Percentiles rank a stretch among this genome's conserved stretches.
These are phyloP conservation scores for Cudoniella acicularis DNA, from an alignment of 495 filamentous ascomycete genomes.

Conservation along the genomic window DNA sequence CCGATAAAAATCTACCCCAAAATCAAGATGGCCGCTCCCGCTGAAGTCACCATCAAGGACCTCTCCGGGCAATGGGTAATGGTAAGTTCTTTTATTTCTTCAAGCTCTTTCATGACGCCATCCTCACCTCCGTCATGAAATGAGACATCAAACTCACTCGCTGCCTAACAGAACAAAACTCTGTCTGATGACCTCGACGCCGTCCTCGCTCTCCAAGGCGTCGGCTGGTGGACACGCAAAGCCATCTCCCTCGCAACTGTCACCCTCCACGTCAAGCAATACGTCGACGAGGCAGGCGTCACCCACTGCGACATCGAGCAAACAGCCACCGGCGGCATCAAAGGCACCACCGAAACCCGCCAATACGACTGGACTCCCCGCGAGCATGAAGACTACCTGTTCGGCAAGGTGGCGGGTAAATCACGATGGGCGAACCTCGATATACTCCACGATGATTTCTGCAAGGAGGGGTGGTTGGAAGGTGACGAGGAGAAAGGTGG, in stretches of 20 bases:
- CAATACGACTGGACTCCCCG: conserved; percentile 66
- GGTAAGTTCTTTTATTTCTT: conserved; percentile 44
- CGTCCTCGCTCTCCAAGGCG: conserved; percentile 74
- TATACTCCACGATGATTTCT: conserved; percentile 38
- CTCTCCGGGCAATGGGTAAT: conserved; percentile 76
- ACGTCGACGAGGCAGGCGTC: conserved; percentile 40
- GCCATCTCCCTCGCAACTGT: conserved; percentile 67
- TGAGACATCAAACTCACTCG: conserved; percentile 7
- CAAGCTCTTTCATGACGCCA: not conserved
- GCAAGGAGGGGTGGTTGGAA: conserved; percentile 49
- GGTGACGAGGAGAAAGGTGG: conserved; percentile 46
- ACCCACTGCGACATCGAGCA: conserved; percentile 82
- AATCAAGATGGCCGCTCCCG: conserved; percentile 76
- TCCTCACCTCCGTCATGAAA: conserved; percentile 15
- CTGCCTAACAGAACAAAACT: conserved; percentile 62
- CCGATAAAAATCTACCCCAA: not conserved
- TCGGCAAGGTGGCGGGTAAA: conserved; percentile 66
- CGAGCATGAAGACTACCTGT: conserved; percentile 75
- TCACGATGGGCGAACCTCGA: conserved; percentile 44
- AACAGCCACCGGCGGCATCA: conserved; percentile 59
- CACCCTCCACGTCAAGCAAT: conserved; percentile 66
- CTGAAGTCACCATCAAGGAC: conserved; percentile 64
- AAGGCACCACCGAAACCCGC: conserved; percentile 67
- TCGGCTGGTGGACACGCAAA: conserved; percentile 81
- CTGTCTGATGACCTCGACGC: conserved; percentile 70